These are phyloP conservation scores for Mucor saturninus DNA, from an alignment of 371 early-diverging fungal genomes.

Conservation along the genomic window DNA sequence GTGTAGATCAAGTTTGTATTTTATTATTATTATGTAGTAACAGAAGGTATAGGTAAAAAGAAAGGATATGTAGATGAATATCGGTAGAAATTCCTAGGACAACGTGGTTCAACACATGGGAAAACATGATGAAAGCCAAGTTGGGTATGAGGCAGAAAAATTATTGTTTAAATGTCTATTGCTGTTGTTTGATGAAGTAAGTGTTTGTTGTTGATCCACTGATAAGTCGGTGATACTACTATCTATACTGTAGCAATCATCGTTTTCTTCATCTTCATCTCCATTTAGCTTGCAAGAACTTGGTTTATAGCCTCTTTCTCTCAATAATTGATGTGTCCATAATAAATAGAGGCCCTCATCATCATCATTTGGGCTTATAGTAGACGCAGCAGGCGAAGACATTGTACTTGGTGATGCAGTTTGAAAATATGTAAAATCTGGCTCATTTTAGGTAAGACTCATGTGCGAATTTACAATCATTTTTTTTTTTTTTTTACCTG, in stretches of 20 bases:
- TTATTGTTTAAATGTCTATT: not conserved
- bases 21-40: constrained; percentile 1
- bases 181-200: not conserved
- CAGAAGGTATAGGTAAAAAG: not conserved
- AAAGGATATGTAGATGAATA: not conserved
- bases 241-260: constrained; percentile 14
- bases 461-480: not conserved
- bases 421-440: not conserved
- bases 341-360: constrained; percentile 47
- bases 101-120: constrained; percentile 5
- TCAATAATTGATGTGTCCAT: constrained; percentile 49
- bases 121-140: constrained; percentile 15
- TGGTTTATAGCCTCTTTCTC: constrained; percentile 36
- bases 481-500: constrained; percentile 3
- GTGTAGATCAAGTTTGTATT: not conserved
- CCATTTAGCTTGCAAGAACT: constrained; percentile 11
- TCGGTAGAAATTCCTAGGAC: not conserved
- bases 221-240: constrained; percentile 24
- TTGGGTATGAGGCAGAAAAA: not conserved
- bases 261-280: constrained; percentile 14
- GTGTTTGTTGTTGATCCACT: not conserved
- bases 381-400: constrained; percentile 3
- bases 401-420: not conserved
- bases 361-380: constrained; percentile 34
- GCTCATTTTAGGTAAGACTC: not conserved